phyloP scores from a whole-genome alignment of 352 stramenopile genomes.

The Globisporangium solare region DNA sequence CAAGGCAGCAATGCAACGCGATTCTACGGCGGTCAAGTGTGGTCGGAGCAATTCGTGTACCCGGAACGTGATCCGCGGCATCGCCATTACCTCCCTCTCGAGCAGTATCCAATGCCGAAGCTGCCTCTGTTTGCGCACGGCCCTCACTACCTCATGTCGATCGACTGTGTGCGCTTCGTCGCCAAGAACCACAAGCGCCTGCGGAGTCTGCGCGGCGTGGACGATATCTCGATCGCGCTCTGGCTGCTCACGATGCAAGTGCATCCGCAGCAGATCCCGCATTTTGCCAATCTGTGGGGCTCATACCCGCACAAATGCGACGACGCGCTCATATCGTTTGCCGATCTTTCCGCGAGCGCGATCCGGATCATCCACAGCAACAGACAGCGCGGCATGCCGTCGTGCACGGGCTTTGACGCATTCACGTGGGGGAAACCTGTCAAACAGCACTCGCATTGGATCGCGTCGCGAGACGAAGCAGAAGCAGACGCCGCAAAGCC shows the following conservation, averaged over 20 bases:
- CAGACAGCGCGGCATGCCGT: background rate
- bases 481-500: background rate
- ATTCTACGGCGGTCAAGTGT: constrained; percentile 35
- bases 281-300: constrained; percentile 19
- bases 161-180: constrained; percentile 33
- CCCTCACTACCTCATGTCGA: constrained; percentile 47
- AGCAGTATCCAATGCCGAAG: constrained; percentile 25
- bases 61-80: constrained; percentile 22
- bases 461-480: background rate
- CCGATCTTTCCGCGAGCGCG: constrained; percentile 15
- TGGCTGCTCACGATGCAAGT: constrained; percentile 38
- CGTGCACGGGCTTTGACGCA: constrained; percentile 2
- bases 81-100: constrained; percentile 29
- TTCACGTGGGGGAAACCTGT: constrained; percentile 4
- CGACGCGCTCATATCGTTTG: constrained; percentile 15
- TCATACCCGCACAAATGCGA: constrained; percentile 7
- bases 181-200: constrained; percentile 21
- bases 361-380: constrained; percentile 25
- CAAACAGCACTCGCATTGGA: background rate
- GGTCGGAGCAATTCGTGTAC: constrained; percentile 9
- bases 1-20: background rate
- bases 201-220: constrained; percentile 22
- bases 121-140: constrained; percentile 38
- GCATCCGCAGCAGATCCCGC: constrained; percentile 8
- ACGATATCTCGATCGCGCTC: constrained; percentile 34